Evolutionary conservation across 331 rosid genomes (phyloP).

Genomic region (Phaseolus coccineus): DNA sequence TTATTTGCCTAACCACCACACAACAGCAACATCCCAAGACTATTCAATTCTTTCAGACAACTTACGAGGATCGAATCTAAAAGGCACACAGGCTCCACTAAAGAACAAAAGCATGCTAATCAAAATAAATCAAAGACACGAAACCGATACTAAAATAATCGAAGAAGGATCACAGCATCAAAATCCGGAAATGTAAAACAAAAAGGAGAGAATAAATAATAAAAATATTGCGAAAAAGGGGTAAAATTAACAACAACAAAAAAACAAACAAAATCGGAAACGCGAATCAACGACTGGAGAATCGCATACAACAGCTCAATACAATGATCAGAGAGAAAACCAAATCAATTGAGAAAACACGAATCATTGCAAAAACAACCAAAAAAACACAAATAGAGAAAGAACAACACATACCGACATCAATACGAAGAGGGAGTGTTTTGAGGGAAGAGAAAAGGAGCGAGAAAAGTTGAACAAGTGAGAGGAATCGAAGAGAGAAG

Average conservation of each 20-base stretch:
- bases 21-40: constrained; percentile 5
- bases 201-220: constrained; percentile 18
- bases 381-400: not conserved
- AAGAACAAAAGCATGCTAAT: not conserved
- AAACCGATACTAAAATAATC: constrained; percentile 22
- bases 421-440: constrained; percentile 52
- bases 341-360: constrained; percentile 15
- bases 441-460: constrained; percentile 49
- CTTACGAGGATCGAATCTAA: constrained; percentile 29
- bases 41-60: not conserved
- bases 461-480: constrained; percentile 26
- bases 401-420: constrained; percentile 78
- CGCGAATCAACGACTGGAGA: constrained; percentile 52
- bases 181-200: constrained; percentile 19
- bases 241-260: not conserved
- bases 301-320: constrained; percentile 29
- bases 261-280: not conserved
- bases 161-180: constrained; percentile 36
- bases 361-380: not conserved
- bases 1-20: not conserved
- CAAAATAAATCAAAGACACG: constrained; percentile 17
- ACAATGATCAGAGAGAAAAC: constrained; percentile 36
- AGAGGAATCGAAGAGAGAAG: constrained; percentile 42
- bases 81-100: not conserved
- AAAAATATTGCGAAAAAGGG: not conserved